Base-by-base conservation (phyloP, 352 stramenopile species). In the Pythium biforme region DNA sequence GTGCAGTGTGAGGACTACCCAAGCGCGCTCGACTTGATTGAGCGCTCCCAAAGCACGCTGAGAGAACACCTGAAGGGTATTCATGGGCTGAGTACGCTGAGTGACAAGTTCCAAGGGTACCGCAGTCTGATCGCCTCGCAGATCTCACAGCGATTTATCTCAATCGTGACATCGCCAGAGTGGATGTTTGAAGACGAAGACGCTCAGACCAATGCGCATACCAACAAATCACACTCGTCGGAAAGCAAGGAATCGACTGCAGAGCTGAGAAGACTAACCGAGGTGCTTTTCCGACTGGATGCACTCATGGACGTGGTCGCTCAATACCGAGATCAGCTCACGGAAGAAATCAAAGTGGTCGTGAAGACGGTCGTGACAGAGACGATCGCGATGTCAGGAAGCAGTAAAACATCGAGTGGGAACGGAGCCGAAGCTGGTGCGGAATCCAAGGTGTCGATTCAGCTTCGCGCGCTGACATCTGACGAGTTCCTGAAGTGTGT, bases 321-420 rank as follows among this genome's bases (percentile, higher is more conserved):
- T 14, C 89, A 83, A 33, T 95, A 95, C 61, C 73, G 83, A 26
- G 79, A 88, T n/a, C 81, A 90, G 41, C 55, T 95, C 0, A 94
- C 86, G 34, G 85, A 95, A 60, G 86, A 95, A 62, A 90, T 94
- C 63, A 90, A 90, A 37, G 76, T 95, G 26, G 78, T 95, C 1
- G 86, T 95, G 31, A 94, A 94, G 66, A 94, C 84, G 0, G 86
- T 95, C 19, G 86, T 95, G n/a, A 94, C 81, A 0, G 86, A 95
- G 73, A 95, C 86, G 0, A 95, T 95, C 56, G 75, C 78, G 23
- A 77, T 89, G 20, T 90, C 82, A 17, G 77, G 52, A 17, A 84
- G 69, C 43, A 83, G 62, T 62, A 82, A 79, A 26, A 77, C 29
- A 51, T 74, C 26, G 1, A 29, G 23, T 2, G 37, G 55, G 2